Evolutionary conservation across 108 stramenopile genomes (phyloP).

Genomic region (Nitzschia sp.): DNA sequence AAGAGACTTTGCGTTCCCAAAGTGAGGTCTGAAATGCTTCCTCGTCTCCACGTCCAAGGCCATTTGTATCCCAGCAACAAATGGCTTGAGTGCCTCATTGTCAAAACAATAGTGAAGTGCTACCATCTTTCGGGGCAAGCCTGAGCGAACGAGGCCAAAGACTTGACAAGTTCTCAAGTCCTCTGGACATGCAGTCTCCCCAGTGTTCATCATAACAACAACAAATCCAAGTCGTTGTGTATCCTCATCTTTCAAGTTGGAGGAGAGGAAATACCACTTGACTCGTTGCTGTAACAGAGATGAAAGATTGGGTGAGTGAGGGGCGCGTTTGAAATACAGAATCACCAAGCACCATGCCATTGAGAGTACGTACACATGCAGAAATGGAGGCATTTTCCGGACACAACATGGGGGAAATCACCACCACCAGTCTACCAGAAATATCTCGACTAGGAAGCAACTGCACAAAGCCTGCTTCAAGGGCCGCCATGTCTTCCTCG

Average conservation of each 20-base stretch:
- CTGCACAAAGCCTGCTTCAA: constrained; percentile 18
- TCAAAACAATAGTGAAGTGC: constrained; percentile 28
- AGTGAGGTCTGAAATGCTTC: constrained; percentile 6
- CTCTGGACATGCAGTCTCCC: background rate
- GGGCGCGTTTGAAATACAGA: too few relatives aligned
- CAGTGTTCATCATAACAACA: background rate
- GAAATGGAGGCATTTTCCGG: background rate
- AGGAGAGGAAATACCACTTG: constrained; percentile 16
- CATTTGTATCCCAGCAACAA: background rate
- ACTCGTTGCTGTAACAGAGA: background rate
- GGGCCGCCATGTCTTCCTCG: background rate
- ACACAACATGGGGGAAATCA: background rate
- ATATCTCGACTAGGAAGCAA: constrained; percentile 20
- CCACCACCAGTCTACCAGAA: constrained; percentile 10
- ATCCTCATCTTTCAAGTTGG: constrained; percentile 21
- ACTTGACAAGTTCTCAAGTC: background rate
- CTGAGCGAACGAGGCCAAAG: background rate
- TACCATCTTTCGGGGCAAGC: constrained; percentile 12
- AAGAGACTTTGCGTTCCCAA: background rate
- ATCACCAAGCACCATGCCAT: too few relatives aligned
- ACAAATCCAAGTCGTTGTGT: constrained; percentile 14
- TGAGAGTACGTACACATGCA: background rate
- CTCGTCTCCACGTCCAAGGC: constrained; percentile 2
- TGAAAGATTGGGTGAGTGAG: background rate
- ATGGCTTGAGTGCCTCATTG: background rate